Base-by-base conservation (phyloP, 2,329 filamentous ascomycete species). In the Coleophoma crateriformis region DNA sequence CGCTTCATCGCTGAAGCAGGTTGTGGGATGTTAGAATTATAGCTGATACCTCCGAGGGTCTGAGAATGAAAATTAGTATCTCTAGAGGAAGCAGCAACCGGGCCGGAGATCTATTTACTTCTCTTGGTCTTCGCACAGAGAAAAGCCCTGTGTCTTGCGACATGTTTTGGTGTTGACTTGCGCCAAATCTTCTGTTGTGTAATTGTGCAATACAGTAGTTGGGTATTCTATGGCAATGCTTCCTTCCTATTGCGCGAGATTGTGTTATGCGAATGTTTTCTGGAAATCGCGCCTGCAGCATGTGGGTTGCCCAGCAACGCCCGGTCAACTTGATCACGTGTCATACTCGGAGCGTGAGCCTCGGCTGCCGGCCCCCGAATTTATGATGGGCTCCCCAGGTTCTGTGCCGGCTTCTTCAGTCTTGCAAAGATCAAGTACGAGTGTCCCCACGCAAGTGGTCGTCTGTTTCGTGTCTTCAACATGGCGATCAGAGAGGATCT, bases 401-500 rank as follows among this genome's bases (percentile, higher is more conserved):
- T 49, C 22, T 39, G 38, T 19, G 33, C 40, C 27, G 27, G 27
- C 8, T 27, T 27, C 27, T 27, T 10, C 8, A 27, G 27, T 27
- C 27, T 27, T 27, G 27, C 27, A 27, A 27, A 27, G 27, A 27
- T 27, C 27, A 27, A 27, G 27, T 27, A 27, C 27, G 27, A 27
- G 27, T 27, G 27, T 27, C 3, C 3, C 27, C 27, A 27, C 27
- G 27, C 27, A 27, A 27, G 27, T 35, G 38, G 17, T 40, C 32
- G 34, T 48, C 48, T 33, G 20, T n/a, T 35, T 27, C 49, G 34
- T 59, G 6, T 33, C 33, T 42, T 37, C 64, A 68, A 55, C 70
- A 92, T 84, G 77, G 85, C 91, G 75, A 90, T 96, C 75, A 90
- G 94, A 67, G 92, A 97, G 82, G 92, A 97, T 68, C 76, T 96